These are phyloP conservation scores for Cnidoscolus chayamansa DNA, from an alignment of 441 rosid species.

Conservation along the genomic window DNA sequence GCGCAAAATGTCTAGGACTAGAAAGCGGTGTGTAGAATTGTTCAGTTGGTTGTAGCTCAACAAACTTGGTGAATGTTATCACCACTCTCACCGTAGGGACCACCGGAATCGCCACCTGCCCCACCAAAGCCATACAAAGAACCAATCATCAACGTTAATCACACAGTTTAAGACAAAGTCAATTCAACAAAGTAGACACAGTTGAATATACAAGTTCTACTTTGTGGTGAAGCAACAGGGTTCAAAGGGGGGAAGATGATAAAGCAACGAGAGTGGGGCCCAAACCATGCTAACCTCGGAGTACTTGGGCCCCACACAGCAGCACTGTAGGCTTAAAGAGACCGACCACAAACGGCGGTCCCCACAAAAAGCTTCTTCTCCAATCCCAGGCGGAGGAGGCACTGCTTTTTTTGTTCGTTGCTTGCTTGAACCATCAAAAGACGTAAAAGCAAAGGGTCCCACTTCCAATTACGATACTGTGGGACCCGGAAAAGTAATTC, in stretches of 20 bases:
- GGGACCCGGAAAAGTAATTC: background rate
- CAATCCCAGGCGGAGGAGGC: slow-evolving; percentile 14
- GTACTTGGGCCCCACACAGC: slow-evolving; percentile 23
- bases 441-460: slow-evolving; percentile 26
- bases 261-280: background rate
- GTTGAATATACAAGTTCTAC: background rate
- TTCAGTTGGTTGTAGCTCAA: slow-evolving; percentile 61
- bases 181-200: background rate
- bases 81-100: slow-evolving; percentile 88
- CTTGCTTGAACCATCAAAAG: slow-evolving; percentile 26
- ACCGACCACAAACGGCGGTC: slow-evolving; percentile 19
- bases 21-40: slow-evolving; percentile 77
- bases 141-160: slow-evolving; percentile 5
- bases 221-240: background rate
- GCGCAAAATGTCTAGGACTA: slow-evolving; percentile 53
- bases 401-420: slow-evolving; percentile 22
- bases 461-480: background rate
- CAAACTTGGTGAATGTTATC: slow-evolving; percentile 78
- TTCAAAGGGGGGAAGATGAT: background rate
- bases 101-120: slow-evolving; percentile 87
- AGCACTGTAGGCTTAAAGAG: slow-evolving; percentile 8
- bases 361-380: slow-evolving; percentile 36
- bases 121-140: slow-evolving; percentile 17
- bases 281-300: slow-evolving; percentile 29
- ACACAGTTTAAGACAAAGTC: background rate